Percentiles rank a stretch among this genome's conserved stretches.
Conservation (phyloP, 2,329 filamentous ascomycete genomes). For the Aspergillus latus region DNA sequence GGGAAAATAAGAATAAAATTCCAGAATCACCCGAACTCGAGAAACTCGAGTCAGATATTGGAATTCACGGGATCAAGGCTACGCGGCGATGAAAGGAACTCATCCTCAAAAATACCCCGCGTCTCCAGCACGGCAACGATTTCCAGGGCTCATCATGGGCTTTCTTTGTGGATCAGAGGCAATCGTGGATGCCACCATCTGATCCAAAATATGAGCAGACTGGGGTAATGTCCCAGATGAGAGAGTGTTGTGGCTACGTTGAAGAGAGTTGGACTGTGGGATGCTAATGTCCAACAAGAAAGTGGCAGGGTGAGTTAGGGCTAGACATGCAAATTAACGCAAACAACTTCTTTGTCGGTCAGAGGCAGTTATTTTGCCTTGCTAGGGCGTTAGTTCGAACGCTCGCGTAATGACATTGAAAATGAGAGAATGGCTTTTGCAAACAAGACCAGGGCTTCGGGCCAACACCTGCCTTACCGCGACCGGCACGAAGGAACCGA, state of each 20-base stretch:
- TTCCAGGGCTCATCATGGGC: conserved; percentile 11
- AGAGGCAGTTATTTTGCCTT: too few species aligned
- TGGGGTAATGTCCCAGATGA: too few species aligned
- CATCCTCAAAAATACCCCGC: conserved; percentile 21
- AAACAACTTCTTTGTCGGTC: too few species aligned
- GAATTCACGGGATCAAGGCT: conserved; percentile 47
- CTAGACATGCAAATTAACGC: too few species aligned
- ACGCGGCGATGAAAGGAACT: conserved; percentile 40
- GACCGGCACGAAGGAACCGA: conserved; percentile 65
- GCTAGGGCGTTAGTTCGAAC: too few species aligned
- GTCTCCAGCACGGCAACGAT: conserved; percentile 16
- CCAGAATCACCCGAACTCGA: conserved; percentile 17
- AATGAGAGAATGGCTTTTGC: too few species aligned
- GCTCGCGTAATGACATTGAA: conserved; percentile 90
- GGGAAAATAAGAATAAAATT: conserved; percentile 41
- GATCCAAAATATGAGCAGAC: too few species aligned
- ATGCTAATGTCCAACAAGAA: too few species aligned
- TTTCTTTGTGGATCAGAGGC: conserved; percentile 19
- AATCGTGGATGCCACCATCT: conserved; percentile 22
- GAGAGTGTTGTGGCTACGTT: too few species aligned
- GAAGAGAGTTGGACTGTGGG: too few species aligned
- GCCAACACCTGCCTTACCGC: conserved; percentile 26
- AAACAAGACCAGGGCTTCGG: conserved; percentile 81
- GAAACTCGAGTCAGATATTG: conserved; percentile 37
- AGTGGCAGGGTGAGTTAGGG: too few species aligned